phyloP scores from a whole-genome alignment of 2,329 filamentous ascomycete genomes.

The Epichloe coenophiala region DNA sequence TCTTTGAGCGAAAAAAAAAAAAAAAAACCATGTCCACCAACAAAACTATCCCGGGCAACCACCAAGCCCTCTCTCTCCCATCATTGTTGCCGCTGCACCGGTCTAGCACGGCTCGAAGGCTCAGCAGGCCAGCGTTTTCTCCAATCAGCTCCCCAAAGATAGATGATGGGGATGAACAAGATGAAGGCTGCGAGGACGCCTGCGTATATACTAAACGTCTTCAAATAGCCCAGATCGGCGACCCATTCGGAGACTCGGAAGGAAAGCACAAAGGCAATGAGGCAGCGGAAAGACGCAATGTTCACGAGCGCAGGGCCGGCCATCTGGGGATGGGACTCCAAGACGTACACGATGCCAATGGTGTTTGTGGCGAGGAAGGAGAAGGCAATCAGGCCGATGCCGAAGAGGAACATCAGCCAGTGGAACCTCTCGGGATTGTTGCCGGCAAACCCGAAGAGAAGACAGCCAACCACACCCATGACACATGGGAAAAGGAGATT shows the following conservation, averaged over 20 bases:
- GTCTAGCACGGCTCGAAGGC: slow-evolving; percentile 10
- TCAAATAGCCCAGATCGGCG: neutral
- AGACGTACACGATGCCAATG: slow-evolving; percentile 3
- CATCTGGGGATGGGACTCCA: neutral
- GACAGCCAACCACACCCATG: neutral
- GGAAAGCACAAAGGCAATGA: slow-evolving; percentile 1
- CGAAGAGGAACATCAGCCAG: neutral
- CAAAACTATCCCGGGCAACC: too few relatives aligned
- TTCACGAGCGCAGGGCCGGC: slow-evolving; percentile 1
- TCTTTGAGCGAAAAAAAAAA: too few relatives aligned
- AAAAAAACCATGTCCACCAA: too few relatives aligned
- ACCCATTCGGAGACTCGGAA: slow-evolving; percentile 4
- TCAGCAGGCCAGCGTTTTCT: neutral
- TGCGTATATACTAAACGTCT: neutral
- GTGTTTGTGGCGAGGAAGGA: slow-evolving; percentile 2
- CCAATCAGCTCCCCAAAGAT: neutral
- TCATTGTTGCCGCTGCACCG: neutral
- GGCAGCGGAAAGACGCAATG: neutral
- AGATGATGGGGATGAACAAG: neutral
- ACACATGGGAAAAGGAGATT: neutral
- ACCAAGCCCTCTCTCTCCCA: too few relatives aligned
- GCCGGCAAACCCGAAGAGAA: neutral
- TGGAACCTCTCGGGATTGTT: neutral
- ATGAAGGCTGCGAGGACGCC: neutral
- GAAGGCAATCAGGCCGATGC: slow-evolving; percentile 1